Conservation (phyloP, 352 stramenopile genomes). For the Globisporangium paroecandrum region DNA sequence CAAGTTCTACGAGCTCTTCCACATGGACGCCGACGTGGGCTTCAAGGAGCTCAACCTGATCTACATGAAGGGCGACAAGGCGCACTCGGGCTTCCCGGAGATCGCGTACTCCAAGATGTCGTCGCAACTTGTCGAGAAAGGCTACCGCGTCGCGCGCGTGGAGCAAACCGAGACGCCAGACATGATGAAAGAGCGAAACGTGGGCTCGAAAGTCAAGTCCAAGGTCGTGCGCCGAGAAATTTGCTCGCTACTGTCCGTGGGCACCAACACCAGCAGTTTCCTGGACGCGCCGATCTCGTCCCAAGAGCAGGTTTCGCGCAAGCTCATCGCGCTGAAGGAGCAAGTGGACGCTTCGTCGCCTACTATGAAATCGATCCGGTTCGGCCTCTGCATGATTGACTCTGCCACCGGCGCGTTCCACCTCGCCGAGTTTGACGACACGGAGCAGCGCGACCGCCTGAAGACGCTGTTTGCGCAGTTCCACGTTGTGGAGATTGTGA, state of each 20-base stretch:
- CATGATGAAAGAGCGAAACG: constrained; percentile 94
- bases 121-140: constrained; percentile 91
- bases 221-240: constrained; percentile 94
- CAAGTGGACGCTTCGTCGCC: constrained; percentile 7
- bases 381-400: constrained; percentile 96
- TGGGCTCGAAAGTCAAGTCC: constrained; percentile 54
- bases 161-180: constrained; percentile 99
- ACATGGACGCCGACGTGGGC: constrained; percentile 98
- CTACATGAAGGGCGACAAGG: constrained; percentile 99
- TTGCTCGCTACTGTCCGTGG: constrained; percentile 93
- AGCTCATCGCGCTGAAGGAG: constrained; percentile 74
- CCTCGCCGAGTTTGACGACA: constrained; percentile 97
- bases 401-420: constrained; percentile 91
- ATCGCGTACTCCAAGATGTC: constrained; percentile 97
- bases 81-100: constrained; percentile 98
- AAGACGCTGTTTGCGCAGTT: constrained; percentile 94
- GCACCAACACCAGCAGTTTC: constrained; percentile 95
- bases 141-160: constrained; percentile 97
- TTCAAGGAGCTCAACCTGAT: constrained; percentile 94
- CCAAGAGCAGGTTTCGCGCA: constrained; percentile 40
- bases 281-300: constrained; percentile 84
- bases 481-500: constrained; percentile 82
- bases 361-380: constrained; percentile 50
- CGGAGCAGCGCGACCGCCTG: constrained; percentile 92
- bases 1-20: constrained; percentile 96